Conservation (phyloP, 192 early-diverging fungal genomes). For the Lunasporangiospora selenospora region DNA sequence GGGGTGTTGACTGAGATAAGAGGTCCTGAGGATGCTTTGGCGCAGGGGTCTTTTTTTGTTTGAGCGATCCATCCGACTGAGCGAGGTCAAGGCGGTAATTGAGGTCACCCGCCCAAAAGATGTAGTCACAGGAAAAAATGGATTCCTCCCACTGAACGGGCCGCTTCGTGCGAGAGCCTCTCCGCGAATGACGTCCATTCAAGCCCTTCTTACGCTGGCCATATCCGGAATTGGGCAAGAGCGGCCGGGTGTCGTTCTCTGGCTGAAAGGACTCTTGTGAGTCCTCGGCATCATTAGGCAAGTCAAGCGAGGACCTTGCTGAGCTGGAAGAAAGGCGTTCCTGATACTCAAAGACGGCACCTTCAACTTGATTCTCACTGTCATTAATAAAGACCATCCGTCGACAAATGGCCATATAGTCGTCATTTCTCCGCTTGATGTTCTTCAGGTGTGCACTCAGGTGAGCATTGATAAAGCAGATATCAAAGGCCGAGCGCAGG, state of each 20-base stretch:
- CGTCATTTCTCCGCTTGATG: constrained; percentile 42
- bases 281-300: constrained; percentile 2
- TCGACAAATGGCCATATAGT: constrained; percentile 33
- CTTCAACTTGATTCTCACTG: constrained; percentile 26
- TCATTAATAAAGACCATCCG: constrained; percentile 39
- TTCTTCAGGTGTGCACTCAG: constrained; percentile 38
- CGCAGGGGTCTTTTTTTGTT: constrained; percentile 26
- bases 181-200: too few relatives aligned
- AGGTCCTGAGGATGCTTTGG: constrained; percentile 11
- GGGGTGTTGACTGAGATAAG: constrained; percentile 24
- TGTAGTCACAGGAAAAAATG: constrained; percentile 43
- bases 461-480: constrained; percentile 51
- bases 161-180: too few relatives aligned
- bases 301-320: neutral
- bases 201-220: too few relatives aligned
- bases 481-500: constrained; percentile 14
- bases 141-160: constrained; percentile 24
- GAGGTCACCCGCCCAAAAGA: constrained; percentile 47
- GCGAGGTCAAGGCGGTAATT: constrained; percentile 46
- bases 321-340: constrained; percentile 10
- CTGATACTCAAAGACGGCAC: constrained; percentile 27
- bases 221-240: too few relatives aligned
- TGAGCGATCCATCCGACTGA: constrained; percentile 25
- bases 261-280: constrained; percentile 14
- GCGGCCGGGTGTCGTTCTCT: constrained; percentile 24